phyloP scores from a whole-genome alignment of 2,329 filamentous ascomycete genomes.

The Xylaria sp. region DNA sequence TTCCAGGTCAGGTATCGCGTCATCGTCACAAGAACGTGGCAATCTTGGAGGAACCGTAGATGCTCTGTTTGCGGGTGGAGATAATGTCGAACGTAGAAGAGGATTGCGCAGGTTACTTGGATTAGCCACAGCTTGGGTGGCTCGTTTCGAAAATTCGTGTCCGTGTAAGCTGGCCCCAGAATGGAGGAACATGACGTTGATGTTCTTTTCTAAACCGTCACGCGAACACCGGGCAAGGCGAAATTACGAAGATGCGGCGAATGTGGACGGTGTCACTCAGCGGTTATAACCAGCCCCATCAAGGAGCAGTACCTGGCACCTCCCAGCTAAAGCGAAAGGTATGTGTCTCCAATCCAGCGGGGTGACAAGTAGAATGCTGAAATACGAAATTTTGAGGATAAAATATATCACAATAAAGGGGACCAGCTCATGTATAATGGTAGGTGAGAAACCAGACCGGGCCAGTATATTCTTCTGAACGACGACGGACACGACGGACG shows the following conservation, averaged over 20 bases:
- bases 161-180: constrained; percentile 64
- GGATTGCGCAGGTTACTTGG: constrained; percentile 36
- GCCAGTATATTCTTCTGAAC: background rate
- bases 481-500: background rate
- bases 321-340: background rate
- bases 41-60: constrained; percentile 30
- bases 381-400: background rate
- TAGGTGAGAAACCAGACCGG: background rate
- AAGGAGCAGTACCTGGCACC: background rate
- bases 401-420: constrained; percentile 4
- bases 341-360: constrained; percentile 5
- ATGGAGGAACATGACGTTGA: constrained; percentile 61
- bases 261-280: constrained; percentile 6
- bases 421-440: background rate
- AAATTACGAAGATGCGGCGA: constrained; percentile 1
- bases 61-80: constrained; percentile 35
- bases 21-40: constrained; percentile 25
- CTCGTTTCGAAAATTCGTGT: constrained; percentile 59
- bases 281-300: constrained; percentile 1
- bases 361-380: background rate
- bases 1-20: constrained; percentile 18
- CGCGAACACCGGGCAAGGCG: constrained; percentile 1
- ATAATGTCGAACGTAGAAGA: constrained; percentile 39
- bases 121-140: constrained; percentile 42
- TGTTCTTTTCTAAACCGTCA: constrained; percentile 25